These are phyloP conservation scores for Centaurea solstitialis DNA, from an alignment of 129 eudicot genomes.

Conservation along the genomic window DNA sequence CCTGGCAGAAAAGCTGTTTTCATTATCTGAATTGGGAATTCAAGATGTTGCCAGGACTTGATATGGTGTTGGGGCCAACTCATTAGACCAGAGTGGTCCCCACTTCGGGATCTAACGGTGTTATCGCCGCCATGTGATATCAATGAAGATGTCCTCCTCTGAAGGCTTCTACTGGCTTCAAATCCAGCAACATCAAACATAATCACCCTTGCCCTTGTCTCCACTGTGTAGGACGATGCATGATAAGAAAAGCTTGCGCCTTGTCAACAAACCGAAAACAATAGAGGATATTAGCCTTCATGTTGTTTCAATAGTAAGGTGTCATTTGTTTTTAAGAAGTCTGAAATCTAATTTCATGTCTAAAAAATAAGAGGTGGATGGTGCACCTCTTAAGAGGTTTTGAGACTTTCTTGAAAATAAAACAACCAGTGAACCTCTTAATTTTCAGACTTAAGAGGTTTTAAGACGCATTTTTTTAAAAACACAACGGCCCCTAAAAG, in stretches of 20 bases:
- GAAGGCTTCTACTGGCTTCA: slow-evolving; percentile 48
- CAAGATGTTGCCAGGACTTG: slow-evolving; percentile 34
- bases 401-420: too few relatives aligned
- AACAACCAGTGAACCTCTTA: too few relatives aligned
- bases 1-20: slow-evolving; percentile 59
- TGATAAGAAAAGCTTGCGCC: slow-evolving; percentile 58
- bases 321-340: too few relatives aligned
- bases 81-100: slow-evolving; percentile 71
- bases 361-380: too few relatives aligned
- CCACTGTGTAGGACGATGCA: slow-evolving; percentile 62
- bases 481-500: too few relatives aligned
- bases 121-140: slow-evolving; percentile 49
- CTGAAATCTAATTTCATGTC: too few relatives aligned
- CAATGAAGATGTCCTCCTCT: slow-evolving; percentile 63
- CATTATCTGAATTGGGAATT: slow-evolving; percentile 13
- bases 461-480: too few relatives aligned
- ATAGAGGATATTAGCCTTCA: neutral
- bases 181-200: slow-evolving; percentile 64
- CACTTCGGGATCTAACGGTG: slow-evolving; percentile 37
- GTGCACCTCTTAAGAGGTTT: too few relatives aligned
- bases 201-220: slow-evolving; percentile 76
- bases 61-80: slow-evolving; percentile 66
- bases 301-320: neutral
- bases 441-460: too few relatives aligned
- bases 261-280: neutral